These are phyloP conservation scores for Hypoxylon sp. DNA, from an alignment of 2,329 filamentous ascomycete genomes.

Conservation along the genomic window DNA sequence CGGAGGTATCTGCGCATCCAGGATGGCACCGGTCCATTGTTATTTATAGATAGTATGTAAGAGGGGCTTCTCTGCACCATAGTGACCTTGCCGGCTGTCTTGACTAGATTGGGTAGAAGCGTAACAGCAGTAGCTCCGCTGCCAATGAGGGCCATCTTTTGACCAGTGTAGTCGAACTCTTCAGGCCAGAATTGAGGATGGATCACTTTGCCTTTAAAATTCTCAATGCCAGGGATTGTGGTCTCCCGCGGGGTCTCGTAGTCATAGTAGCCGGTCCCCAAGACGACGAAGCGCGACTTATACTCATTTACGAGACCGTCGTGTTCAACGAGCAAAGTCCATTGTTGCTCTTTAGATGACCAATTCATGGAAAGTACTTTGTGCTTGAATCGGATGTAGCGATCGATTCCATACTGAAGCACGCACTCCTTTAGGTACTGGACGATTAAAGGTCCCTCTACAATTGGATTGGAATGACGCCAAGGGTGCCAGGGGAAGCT, in stretches of 20 bases:
- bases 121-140: constrained; percentile 85
- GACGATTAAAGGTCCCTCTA: constrained; percentile 65
- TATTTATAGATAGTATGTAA: constrained; percentile 73
- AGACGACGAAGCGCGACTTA: constrained; percentile 69
- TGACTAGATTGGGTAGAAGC: constrained; percentile 77
- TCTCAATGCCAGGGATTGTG: constrained; percentile 75
- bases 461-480: constrained; percentile 69
- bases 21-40: constrained; percentile 52
- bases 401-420: constrained; percentile 65
- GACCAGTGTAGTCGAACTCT: constrained; percentile 73
- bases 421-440: constrained; percentile 69
- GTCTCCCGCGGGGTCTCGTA: constrained; percentile 74
- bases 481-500: constrained; percentile 81
- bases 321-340: constrained; percentile 64
- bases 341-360: constrained; percentile 69
- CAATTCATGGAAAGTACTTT: constrained; percentile 66
- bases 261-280: constrained; percentile 78
- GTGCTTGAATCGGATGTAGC: constrained; percentile 67
- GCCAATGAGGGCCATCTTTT: constrained; percentile 80
- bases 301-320: constrained; percentile 50
- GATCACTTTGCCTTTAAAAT: constrained; percentile 71
- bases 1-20: constrained; percentile 1
- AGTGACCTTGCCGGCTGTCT: constrained; percentile 76
- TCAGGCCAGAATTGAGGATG: constrained; percentile 82
- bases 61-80: constrained; percentile 85